These are phyloP conservation scores for Cladosporium sp. DNA, from an alignment of 2,329 filamentous ascomycete genomes.

Conservation along the genomic window DNA sequence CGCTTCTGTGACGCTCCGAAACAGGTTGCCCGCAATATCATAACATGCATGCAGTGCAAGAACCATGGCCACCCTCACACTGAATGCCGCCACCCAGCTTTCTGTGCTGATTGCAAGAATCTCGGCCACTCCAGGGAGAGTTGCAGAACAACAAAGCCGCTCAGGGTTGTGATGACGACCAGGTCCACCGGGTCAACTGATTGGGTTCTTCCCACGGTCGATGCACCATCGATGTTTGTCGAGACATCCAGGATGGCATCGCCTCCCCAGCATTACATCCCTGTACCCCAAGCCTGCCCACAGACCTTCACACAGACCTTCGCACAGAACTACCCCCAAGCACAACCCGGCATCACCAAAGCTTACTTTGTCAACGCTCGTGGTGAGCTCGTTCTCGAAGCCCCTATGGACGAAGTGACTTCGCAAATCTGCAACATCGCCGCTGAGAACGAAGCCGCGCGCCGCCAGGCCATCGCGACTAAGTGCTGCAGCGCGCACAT, in stretches of 20 bases:
- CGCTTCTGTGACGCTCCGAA: not conserved
- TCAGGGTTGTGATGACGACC: not conserved
- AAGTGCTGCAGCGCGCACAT: slow-evolving; percentile 7
- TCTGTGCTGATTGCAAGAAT: not conserved
- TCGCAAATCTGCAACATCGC: not conserved
- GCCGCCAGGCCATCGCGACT: not conserved
- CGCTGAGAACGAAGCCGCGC: not conserved
- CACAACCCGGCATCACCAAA: not conserved
- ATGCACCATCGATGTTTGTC: not conserved
- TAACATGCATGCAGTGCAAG: not conserved
- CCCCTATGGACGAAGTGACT: not conserved
- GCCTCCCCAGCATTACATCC: not conserved
- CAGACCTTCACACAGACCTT: not conserved
- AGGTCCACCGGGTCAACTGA: not conserved
- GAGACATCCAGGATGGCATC: not conserved
- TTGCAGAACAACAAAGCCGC: not conserved
- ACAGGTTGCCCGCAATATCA: not conserved
- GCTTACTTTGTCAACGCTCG: not conserved
- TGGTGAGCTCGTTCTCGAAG: not conserved
- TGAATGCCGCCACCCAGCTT: slow-evolving; percentile 9
- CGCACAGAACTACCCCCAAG: not conserved
- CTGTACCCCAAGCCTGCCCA: not conserved
- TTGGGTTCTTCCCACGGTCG: not conserved
- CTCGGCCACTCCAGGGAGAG: not conserved
- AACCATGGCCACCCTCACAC: slow-evolving; percentile 3